A percentile compares a stretch with the other conserved stretches of the same genome.
Evolutionary conservation across 768 basidiomycete species (phyloP).

Genomic region (Calocybe indica): DNA sequence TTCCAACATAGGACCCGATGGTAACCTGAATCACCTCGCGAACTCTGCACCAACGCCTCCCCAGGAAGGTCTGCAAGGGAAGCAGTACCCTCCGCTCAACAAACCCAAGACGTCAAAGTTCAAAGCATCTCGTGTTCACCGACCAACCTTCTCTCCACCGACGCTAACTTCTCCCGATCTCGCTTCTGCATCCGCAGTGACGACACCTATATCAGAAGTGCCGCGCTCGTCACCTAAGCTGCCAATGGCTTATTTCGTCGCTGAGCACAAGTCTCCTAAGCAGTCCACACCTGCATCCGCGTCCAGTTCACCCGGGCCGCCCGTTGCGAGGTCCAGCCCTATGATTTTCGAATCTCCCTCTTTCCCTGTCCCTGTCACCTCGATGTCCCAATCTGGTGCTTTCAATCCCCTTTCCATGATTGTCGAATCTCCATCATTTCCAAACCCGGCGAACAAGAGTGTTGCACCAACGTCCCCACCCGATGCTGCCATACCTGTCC

Average conservation of each 20-base stretch:
- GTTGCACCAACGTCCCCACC: neutral
- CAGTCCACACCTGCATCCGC: constrained; percentile 1
- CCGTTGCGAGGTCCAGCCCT: constrained; percentile 15
- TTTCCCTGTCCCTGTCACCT: constrained; percentile 20
- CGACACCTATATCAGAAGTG: constrained; percentile 20
- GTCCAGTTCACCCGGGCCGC: neutral
- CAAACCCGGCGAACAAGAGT: neutral
- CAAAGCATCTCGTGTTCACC: constrained; percentile 34
- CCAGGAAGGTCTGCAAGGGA: neutral
- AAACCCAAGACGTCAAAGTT: constrained; percentile 43
- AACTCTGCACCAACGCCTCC: neutral
- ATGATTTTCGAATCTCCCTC: constrained; percentile 35
- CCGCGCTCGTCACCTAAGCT: constrained; percentile 31
- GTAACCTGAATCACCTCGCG: constrained; percentile 10
- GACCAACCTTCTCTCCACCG: constrained; percentile 11
- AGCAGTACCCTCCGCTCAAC: constrained; percentile 20
- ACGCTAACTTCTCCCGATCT: constrained; percentile 4
- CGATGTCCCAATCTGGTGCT: constrained; percentile 2
- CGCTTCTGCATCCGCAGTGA: constrained; percentile 10
- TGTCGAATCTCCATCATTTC: constrained; percentile 14
- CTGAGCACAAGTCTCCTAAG: neutral
- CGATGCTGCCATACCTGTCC: neutral
- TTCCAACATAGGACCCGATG: constrained; percentile 48
- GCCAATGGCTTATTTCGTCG: neutral
- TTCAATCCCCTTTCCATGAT: constrained; percentile 5